These are phyloP conservation scores for Solanum phureja DNA, from an alignment of 257 asterid species.

Conservation along the genomic window DNA sequence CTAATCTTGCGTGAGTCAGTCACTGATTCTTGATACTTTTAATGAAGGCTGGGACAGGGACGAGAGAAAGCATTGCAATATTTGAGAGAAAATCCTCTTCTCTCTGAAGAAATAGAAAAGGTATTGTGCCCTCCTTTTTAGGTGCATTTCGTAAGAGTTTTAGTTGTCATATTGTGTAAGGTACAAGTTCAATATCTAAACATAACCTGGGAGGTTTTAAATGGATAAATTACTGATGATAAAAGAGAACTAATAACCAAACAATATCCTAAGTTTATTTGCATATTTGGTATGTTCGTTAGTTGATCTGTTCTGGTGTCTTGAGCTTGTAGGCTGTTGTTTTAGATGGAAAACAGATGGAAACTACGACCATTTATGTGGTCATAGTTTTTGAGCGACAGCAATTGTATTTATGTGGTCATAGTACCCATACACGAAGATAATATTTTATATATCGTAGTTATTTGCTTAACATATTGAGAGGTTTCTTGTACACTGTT, in stretches of 20 bases:
- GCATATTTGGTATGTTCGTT: neutral
- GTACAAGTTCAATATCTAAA: neutral
- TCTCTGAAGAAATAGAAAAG: conserved; percentile 89
- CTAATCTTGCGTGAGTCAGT: neutral
- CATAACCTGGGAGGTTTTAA: neutral
- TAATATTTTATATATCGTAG: neutral
- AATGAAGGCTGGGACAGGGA: conserved; percentile 88
- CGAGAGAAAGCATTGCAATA: conserved; percentile 84
- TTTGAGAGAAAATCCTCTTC: conserved; percentile 63
- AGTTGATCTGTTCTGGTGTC: neutral
- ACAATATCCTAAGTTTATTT: neutral
- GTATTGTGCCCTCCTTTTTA: conserved; percentile 15
- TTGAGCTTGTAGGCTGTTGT: neutral
- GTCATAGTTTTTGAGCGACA: neutral
- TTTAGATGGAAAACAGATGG: neutral
- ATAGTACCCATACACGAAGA: neutral
- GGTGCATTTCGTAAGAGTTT: neutral
- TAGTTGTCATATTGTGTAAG: neutral
- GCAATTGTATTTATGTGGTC: neutral
- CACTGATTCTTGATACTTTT: neutral
- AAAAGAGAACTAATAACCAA: neutral
- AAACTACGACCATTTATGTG: neutral
- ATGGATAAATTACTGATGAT: neutral
- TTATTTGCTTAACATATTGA: neutral
- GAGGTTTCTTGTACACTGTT: neutral